phyloP scores from a whole-genome alignment of 2,329 filamentous ascomycete genomes.

The Pseudogymnoascus sp. region DNA sequence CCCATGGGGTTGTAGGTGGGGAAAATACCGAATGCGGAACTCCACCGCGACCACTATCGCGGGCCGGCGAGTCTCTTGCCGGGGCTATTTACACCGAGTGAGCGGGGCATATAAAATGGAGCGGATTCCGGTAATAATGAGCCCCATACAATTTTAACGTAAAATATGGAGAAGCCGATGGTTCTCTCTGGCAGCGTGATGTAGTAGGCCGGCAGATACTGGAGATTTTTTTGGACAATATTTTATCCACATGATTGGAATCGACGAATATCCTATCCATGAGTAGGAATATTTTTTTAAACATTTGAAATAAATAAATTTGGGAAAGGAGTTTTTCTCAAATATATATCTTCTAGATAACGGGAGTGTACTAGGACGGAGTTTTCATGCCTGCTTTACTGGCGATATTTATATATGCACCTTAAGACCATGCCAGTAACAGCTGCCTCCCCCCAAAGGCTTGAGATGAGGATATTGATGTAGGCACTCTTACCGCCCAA shows the following conservation, averaged over 20 bases:
- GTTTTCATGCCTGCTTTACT: background rate
- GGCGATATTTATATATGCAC: background rate
- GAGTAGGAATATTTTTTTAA: background rate
- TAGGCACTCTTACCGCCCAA: too few relatives aligned
- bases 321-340: background rate
- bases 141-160: background rate
- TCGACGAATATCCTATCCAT: background rate
- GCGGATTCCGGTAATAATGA: background rate
- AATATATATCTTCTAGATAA: background rate
- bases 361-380: too few relatives aligned
- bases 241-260: background rate
- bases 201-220: background rate
- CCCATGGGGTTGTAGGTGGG: background rate
- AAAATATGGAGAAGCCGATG: background rate
- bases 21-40: background rate
- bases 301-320: background rate
- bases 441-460: background rate
- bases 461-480: background rate
- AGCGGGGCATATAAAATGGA: conserved; percentile 1
- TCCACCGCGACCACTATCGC: background rate
- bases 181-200: background rate
- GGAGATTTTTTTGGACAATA: background rate
- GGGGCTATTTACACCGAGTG: conserved; percentile 1
- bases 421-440: background rate
- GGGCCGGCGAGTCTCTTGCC: background rate